Conservation (phyloP, 495 filamentous ascomycete species). For the Xylaria bambusicola region DNA sequence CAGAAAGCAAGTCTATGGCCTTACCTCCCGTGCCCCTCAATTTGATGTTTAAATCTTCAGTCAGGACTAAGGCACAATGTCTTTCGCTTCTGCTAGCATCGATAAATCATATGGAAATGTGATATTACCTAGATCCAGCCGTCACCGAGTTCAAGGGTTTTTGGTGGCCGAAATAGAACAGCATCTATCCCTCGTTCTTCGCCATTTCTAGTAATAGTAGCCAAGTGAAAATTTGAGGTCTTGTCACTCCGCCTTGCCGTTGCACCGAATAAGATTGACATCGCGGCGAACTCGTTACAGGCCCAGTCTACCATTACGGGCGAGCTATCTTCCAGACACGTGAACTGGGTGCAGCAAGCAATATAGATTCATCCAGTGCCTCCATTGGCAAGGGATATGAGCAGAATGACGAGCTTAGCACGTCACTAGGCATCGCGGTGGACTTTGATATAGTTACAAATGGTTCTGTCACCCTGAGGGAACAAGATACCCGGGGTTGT, state of each 20-base stretch:
- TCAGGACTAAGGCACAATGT: constrained; percentile 69
- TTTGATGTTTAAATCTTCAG: constrained; percentile 74
- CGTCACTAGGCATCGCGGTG: constrained; percentile 66
- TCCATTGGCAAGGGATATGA: constrained; percentile 71
- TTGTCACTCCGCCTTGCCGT: constrained; percentile 67
- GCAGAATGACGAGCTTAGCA: constrained; percentile 68
- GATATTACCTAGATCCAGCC: constrained; percentile 67
- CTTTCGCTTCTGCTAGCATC: constrained; percentile 73
- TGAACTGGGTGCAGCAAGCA: constrained; percentile 60
- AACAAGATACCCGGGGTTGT: constrained; percentile 62
- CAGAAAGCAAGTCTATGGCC: constrained; percentile 59
- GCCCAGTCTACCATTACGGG: constrained; percentile 58
- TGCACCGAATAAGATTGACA: constrained; percentile 69
- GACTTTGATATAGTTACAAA: constrained; percentile 73
- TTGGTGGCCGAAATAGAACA: constrained; percentile 77
- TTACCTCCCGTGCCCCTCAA: constrained; percentile 69
- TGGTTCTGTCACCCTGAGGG: constrained; percentile 66
- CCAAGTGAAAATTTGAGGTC: constrained; percentile 44
- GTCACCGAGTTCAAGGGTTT: constrained; percentile 71
- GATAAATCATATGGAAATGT: constrained; percentile 78
- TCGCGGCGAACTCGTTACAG: constrained; percentile 66
- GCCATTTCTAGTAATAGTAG: neutral
- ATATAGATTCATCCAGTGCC: constrained; percentile 66
- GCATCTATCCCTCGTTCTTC: constrained; percentile 39
- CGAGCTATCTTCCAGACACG: constrained; percentile 56